A percentile compares a stretch with the other conserved stretches of the same genome.
Evolutionary conservation across 2,329 filamentous ascomycete genomes (phyloP).

Genomic region (Botryotinia calthae): DNA sequence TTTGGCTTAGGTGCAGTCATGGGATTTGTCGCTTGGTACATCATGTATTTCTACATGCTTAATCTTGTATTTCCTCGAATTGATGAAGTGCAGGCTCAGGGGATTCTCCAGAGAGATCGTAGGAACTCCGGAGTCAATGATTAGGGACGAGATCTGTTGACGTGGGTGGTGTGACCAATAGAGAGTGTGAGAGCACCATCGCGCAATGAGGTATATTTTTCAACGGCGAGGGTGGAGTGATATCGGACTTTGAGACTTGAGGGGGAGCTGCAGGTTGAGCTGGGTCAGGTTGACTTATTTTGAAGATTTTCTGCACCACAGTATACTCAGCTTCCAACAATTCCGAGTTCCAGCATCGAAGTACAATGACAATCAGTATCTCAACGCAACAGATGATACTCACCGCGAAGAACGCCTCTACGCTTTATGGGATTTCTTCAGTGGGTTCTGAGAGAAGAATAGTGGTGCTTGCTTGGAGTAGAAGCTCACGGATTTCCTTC

Average conservation of each 20-base stretch:
- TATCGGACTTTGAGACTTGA: no score
- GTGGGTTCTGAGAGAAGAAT: not conserved
- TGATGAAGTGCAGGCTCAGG: not conserved
- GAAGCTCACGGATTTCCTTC: not conserved
- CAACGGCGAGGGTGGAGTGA: not conserved
- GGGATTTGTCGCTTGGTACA: not conserved
- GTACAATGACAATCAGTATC: not conserved
- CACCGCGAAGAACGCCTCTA: no score
- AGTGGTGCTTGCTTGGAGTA: not conserved
- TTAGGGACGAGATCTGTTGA: not conserved
- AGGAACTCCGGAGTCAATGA: not conserved
- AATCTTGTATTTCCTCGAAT: not conserved
- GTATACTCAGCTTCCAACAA: not conserved
- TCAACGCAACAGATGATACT: not conserved
- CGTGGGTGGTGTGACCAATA: not conserved
- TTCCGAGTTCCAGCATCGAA: not conserved
- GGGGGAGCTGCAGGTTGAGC: not conserved
- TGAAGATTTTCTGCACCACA: not conserved
- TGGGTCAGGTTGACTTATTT: not conserved
- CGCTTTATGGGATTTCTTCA: no score
- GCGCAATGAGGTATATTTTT: not conserved
- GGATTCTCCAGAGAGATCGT: not conserved
- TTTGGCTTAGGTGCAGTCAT: not conserved
- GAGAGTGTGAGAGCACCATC: not conserved
- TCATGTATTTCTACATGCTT: not conserved